Base-by-base conservation (phyloP, 1,284 basidiomycete species). In the Ustilago tritici region DNA sequence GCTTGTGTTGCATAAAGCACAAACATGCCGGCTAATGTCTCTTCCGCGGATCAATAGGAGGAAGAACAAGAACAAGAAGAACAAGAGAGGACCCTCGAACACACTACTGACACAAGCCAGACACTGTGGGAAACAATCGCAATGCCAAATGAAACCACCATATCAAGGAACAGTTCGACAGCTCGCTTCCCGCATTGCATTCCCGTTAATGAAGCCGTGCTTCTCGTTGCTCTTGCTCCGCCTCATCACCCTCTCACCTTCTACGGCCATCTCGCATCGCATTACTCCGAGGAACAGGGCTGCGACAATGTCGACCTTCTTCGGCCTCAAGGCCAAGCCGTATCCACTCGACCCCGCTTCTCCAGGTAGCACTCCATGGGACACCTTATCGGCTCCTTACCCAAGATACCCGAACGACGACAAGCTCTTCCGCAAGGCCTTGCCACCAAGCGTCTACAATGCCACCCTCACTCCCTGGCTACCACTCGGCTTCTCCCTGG, bases 401-500 rank as follows among this genome's bases (percentile, higher is more conserved):
- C 78, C 78, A n/a, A 40, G 52, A 31, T 80, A 80, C 31, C 76
- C 78, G 7, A 38, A 53, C 31, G 11, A 47, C 28, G 61, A 70
- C 61, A 59, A 58, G 52, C 58, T 70, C 35, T 67, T 67, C 52
- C 34, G 36, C 40, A 59, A 47, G 52, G 32, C 60, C 43, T 58
- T 70, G 46, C 40, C 65, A 4, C 59, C 41, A 10, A 23, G 54
- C 11, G 50, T 61, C 32, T 79, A 67, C 56, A 38, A 65, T 2
- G 19, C 36, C 14, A 72, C 78, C 4, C 70, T 83, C 32, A 67
- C 65, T 36, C 62, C 78, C 2, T 56, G 52, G 50, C 50, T 78
- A 0, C 77, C 80, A 5, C 55, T 83, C 23, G 54, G 56, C 14
- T 83, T 83, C 66, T 76, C 77, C 14, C 59, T 82, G 17, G 69